phyloP scores from a whole-genome alignment of 2,329 filamentous ascomycete species.

The Cytospora schulzeri region DNA sequence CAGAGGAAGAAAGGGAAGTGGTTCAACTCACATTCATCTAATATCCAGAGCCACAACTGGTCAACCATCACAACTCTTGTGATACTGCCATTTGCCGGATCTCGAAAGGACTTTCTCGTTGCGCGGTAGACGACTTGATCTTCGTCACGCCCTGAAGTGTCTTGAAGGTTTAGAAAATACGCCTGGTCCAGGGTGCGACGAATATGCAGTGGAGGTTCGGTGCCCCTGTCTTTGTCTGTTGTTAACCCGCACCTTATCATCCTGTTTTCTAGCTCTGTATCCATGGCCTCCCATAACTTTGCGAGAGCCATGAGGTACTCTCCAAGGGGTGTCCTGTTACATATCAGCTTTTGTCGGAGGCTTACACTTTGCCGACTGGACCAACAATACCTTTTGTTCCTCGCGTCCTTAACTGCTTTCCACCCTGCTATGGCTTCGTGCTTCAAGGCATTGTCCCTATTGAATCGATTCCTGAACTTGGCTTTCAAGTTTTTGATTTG shows the following conservation, averaged over 20 bases:
- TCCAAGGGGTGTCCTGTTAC: background rate
- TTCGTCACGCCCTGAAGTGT: slow-evolving; percentile 16
- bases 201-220: slow-evolving; percentile 1
- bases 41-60: slow-evolving; percentile 22
- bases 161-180: slow-evolving; percentile 19
- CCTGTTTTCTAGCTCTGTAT: slow-evolving; percentile 3
- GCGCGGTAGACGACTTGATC: slow-evolving; percentile 25
- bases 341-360: background rate
- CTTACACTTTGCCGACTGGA: background rate
- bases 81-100: background rate
- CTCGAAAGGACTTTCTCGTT: background rate
- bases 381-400: background rate
- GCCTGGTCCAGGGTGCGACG: slow-evolving; percentile 22
- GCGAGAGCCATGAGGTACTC: slow-evolving; percentile 8
- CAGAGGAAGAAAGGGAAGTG: background rate
- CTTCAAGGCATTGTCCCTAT: background rate
- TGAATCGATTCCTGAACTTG: background rate
- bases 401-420: background rate
- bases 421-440: background rate
- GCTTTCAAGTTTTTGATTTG: background rate
- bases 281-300: slow-evolving; percentile 18
- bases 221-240: background rate
- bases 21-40: slow-evolving; percentile 14
- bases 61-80: slow-evolving; percentile 24
- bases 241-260: slow-evolving; percentile 2